Percentiles rank a stretch among this genome's conserved stretches.
Evolutionary conservation across 176 grass and related monocot genomes (phyloP).

Genomic region (Ananas comosus): DNA sequence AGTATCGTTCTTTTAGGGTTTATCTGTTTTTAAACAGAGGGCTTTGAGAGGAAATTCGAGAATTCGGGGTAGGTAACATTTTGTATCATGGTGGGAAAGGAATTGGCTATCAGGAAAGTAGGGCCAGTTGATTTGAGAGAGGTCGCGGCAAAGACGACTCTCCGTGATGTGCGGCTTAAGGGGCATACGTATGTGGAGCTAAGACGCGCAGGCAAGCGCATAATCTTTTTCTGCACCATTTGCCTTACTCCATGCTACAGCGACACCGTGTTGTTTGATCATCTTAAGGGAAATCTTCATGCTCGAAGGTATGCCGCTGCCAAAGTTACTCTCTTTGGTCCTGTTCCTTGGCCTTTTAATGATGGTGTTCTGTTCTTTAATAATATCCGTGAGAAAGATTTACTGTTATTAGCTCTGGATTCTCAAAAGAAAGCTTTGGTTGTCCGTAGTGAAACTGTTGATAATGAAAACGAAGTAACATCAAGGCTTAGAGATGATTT

Average conservation of each 20-base stretch:
- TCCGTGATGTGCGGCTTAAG: constrained; percentile 68
- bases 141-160: constrained; percentile 67
- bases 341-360: constrained; percentile 89
- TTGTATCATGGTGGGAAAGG: constrained; percentile 66
- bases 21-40: background rate
- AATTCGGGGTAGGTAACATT: constrained; percentile 6
- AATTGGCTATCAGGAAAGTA: constrained; percentile 46
- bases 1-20: background rate
- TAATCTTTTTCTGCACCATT: constrained; percentile 98
- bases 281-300: constrained; percentile 80
- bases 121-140: constrained; percentile 67
- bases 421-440: constrained; percentile 45
- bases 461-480: constrained; percentile 36
- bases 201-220: constrained; percentile 51
- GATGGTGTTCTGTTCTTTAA: constrained; percentile 95
- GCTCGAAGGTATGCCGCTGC: constrained; percentile 52
- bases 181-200: constrained; percentile 93
- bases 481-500: constrained; percentile 33
- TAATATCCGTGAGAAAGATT: constrained; percentile 38
- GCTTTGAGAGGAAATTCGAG: background rate
- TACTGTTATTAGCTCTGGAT: constrained; percentile 25
- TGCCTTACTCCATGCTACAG: constrained; percentile 93
- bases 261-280: constrained; percentile 88
- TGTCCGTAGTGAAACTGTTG: constrained; percentile 17
- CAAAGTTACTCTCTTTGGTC: constrained; percentile 82